Base-by-base conservation (phyloP, 2,329 filamentous ascomycete genomes). In the Periconia sp. region DNA sequence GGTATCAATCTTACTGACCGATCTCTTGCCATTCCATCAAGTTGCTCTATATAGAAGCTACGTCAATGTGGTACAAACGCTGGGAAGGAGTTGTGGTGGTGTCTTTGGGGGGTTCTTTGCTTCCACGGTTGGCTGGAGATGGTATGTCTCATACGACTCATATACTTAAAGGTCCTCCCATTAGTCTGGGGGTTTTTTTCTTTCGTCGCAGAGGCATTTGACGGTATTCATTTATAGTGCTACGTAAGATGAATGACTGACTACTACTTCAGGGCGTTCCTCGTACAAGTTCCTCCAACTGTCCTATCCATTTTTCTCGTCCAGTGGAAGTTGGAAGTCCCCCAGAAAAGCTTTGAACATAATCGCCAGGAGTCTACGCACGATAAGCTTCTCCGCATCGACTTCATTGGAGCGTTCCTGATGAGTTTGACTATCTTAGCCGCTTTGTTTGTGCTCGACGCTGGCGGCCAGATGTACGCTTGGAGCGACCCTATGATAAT, bases 61-160 rank as follows among this genome's bases (percentile, higher is more conserved):
- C 58, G 71, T 80, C 30, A 80, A 81, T 39, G 67, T 80, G 11
- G 64, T 73, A 11, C 71, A 73, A 49, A 80, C 78, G 0, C 70
- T 74, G 0, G 78, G 78, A 10, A 66, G 76, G 10, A 75, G 72
- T 44, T 63, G 76, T 15, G 79, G 80, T 21, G 79, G 78, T 1
- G 76, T 79, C 0, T 42, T 85, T 0, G 84, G 84, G 1, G 84
- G 84, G 2, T 80, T 74, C 56, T 63, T 87, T 2, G 79, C 82
- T 1, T 82, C 86, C 49, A 76, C 77, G 0, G 73, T 87, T 11
- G 84, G 84, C n/a, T 88, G 84, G 85, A 71, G 84, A 64, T 85
- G 83, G 83, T 80, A 16, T 80, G 2, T 80, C 81, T 8, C n/a
- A n/a, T n/a, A n/a, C n/a, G n/a, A n/a, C n/a, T n/a, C n/a, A n/a